Conservation (phyloP, 768 basidiomycete genomes). For the Suillus clintonianus region DNA sequence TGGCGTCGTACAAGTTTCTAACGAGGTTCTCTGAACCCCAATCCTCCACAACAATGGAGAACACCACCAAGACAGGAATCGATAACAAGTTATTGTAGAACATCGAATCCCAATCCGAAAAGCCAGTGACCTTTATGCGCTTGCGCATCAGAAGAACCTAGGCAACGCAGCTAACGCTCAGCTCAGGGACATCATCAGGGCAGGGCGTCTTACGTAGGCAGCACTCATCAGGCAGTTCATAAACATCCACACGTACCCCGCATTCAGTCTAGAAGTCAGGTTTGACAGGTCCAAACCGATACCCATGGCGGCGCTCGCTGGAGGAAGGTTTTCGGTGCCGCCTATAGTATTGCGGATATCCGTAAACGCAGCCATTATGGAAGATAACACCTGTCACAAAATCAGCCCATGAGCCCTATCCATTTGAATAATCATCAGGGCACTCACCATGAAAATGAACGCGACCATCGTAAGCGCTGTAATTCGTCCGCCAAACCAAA, state of each 20-base stretch:
- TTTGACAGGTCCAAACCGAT: slow-evolving; percentile 39
- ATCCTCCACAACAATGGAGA: slow-evolving; percentile 84
- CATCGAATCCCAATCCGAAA: slow-evolving; percentile 99
- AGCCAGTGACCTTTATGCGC: slow-evolving; percentile 91
- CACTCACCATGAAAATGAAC: slow-evolving; percentile 86
- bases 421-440: background rate
- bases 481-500: slow-evolving; percentile 93
- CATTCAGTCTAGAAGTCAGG: slow-evolving; percentile 57
- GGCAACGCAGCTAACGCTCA: slow-evolving; percentile 5
- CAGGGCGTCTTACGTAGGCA: slow-evolving; percentile 66
- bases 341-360: slow-evolving; percentile 57
- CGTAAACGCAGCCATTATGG: slow-evolving; percentile 94
- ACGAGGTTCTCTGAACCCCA: slow-evolving; percentile 80
- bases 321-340: slow-evolving; percentile 25
- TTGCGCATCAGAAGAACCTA: slow-evolving; percentile 97
- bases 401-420: background rate
- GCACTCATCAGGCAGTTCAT: slow-evolving; percentile 90
- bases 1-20: slow-evolving; percentile 81
- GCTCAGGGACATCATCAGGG: background rate
- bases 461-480: slow-evolving; percentile 86
- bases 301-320: slow-evolving; percentile 28
- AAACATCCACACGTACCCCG: slow-evolving; percentile 97
- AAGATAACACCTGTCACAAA: slow-evolving; percentile 75
- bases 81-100: slow-evolving; percentile 97
- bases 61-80: slow-evolving; percentile 84